Base-by-base conservation (phyloP, 371 early-diverging fungal species). In the Syncephalastrum sp. region DNA sequence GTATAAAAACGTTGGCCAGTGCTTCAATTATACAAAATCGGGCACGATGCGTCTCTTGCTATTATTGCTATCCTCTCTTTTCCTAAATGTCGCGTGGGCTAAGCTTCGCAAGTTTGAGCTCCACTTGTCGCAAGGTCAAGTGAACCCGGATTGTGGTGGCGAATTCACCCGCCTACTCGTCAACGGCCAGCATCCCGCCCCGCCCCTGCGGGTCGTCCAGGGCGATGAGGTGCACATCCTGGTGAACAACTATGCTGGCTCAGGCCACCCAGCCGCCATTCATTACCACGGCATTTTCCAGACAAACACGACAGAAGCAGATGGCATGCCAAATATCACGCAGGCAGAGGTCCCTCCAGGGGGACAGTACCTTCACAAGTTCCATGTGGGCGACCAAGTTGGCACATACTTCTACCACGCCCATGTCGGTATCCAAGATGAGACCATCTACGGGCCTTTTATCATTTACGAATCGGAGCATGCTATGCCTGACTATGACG, bases 351-450 rank as follows among this genome's bases (percentile, higher is more conserved):
- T 80, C 24, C 19, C 5, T 3, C 74, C 77, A 29, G 75, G 74
- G 4, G 49, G 29, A 1, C 50, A 47, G 6, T 74, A 60, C 50
- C 42, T 56, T 7, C 69, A 76, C n/a, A 45, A 60, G 12, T 77
- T 80, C 47, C 48, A 56, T 13, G 57, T 77, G 1, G 41, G 44
- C 13, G 61, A 67, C 7, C 80, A 79, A 38, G 55, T 63, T 4
- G 77, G 77, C 17, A 80, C 80, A 13, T 80, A 70, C 46, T 77
- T 72, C 56, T 77, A 77, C 44, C 75, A 77, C 64, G 78, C 78
- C 0, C 78, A 77, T 16, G 64, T 67, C 14, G 75, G 66, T 29
- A 42, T 81, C 6, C 75, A 75, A 47, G 70, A 68, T 33, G 68
- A 66, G 19, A 56, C 66, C 0, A 56, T 72, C 12, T 61, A 70